A percentile compares a stretch with the other conserved stretches of the same genome.
Evolutionary conservation across 169 alveolate species (phyloP).

Genomic region (Perkinsus marinus): DNA sequence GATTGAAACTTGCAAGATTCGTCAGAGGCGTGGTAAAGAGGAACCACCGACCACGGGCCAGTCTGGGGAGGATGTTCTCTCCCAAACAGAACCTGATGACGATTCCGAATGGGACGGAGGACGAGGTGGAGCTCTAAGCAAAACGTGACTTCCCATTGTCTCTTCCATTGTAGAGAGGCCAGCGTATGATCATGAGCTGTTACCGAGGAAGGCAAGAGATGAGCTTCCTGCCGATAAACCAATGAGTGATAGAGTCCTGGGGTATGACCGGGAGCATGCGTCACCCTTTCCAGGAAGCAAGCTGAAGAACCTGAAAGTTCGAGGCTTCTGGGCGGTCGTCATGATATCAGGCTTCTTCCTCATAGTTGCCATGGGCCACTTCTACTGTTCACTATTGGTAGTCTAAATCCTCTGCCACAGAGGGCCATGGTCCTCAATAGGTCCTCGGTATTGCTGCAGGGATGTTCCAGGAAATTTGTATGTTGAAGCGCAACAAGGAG

Average conservation of each 20-base stretch:
- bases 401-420: conserved; percentile 33
- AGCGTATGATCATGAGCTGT: not conserved
- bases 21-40: not conserved
- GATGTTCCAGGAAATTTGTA: conserved; percentile 35
- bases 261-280: not conserved
- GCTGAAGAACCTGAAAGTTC: conserved; percentile 5
- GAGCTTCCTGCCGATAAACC: not conserved
- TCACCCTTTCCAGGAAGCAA: not conserved
- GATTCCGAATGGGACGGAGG: not conserved
- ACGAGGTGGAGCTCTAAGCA: not conserved
- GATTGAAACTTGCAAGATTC: not conserved
- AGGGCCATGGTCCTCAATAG: conserved; percentile 29
- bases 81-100: not conserved
- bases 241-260: not conserved
- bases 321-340: conserved; percentile 58
- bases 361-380: conserved; percentile 71
- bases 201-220: not conserved
- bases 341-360: conserved; percentile 42
- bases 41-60: too few species aligned
- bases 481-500: conserved; percentile 49
- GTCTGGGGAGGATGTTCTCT: not conserved
- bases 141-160: not conserved
- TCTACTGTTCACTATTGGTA: conserved; percentile 67
- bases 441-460: conserved; percentile 8
- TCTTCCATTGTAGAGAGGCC: not conserved